These are phyloP conservation scores for Amaranthus palmeri DNA, from an alignment of 148 eudicot species.

Conservation along the genomic window DNA sequence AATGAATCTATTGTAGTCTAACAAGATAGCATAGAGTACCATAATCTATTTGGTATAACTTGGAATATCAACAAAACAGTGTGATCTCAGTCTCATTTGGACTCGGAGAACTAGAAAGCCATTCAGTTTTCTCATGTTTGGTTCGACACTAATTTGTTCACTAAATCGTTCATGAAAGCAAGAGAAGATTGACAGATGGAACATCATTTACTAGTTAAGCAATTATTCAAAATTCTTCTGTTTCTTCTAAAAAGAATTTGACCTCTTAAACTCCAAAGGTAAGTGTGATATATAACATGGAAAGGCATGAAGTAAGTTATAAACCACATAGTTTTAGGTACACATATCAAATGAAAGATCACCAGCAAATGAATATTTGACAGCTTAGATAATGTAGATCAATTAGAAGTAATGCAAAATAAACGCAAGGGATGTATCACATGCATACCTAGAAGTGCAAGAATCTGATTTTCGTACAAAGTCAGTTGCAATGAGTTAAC, in stretches of 20 bases:
- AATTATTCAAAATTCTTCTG: conserved; percentile 4
- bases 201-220: neutral
- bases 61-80: neutral
- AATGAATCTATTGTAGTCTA: neutral
- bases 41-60: conserved; percentile 1
- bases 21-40: conserved; percentile 2
- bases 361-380: neutral
- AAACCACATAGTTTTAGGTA: neutral
- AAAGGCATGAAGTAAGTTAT: neutral
- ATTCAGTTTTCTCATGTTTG: neutral
- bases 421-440: conserved; percentile 3
- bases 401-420: neutral
- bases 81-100: neutral
- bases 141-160: neutral
- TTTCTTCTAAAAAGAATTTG: neutral
- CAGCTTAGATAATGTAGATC: conserved; percentile 1
- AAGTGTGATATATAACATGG: neutral
- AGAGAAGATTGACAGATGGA: neutral
- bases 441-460: conserved; percentile 79
- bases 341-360: neutral
- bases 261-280: neutral
- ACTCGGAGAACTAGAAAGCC: neutral
- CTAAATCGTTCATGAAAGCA: neutral
- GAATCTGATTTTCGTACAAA: conserved; percentile 89
- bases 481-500: conserved; percentile 78